These are phyloP conservation scores for Agrocybe praecox DNA, from an alignment of 768 basidiomycete genomes.

Conservation along the genomic window DNA sequence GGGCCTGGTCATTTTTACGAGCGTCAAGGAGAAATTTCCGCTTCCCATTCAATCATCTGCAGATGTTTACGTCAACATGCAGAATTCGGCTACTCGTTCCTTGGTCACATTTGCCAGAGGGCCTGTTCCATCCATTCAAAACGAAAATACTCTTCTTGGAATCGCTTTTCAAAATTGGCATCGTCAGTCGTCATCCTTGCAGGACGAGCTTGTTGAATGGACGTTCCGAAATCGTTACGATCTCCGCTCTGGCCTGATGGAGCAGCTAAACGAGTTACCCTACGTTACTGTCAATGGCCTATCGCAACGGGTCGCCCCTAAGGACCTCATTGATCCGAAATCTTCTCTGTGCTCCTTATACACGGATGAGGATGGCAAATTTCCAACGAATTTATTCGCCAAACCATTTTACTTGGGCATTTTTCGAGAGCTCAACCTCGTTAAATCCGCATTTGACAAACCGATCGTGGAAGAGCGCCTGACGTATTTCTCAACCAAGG, in stretches of 20 bases:
- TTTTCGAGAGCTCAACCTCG: constrained; percentile 20
- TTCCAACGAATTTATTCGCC: constrained; percentile 17
- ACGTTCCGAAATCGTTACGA: constrained; percentile 22
- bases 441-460: constrained; percentile 27
- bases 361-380: constrained; percentile 10
- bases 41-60: constrained; percentile 3
- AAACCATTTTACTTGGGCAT: constrained; percentile 7
- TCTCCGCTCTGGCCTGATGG: constrained; percentile 1
- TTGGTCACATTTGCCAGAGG: constrained; percentile 5
- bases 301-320: constrained; percentile 16
- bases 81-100: constrained; percentile 1
- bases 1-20: constrained; percentile 4
- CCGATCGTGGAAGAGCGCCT: constrained; percentile 37
- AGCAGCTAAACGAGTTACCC: constrained; percentile 18
- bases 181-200: constrained; percentile 21
- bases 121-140: neutral
- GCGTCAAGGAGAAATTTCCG: constrained; percentile 8
- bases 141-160: constrained; percentile 20
- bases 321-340: constrained; percentile 29
- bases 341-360: constrained; percentile 29
- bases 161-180: constrained; percentile 29
- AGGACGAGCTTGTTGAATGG: constrained; percentile 25
- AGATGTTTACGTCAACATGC: constrained; percentile 12
- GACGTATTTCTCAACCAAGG: constrained; percentile 20
- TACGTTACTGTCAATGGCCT: constrained; percentile 29